Evolutionary conservation across 2,329 filamentous ascomycete genomes (phyloP).

Genomic region (Byssoonygena ceratinophila): DNA sequence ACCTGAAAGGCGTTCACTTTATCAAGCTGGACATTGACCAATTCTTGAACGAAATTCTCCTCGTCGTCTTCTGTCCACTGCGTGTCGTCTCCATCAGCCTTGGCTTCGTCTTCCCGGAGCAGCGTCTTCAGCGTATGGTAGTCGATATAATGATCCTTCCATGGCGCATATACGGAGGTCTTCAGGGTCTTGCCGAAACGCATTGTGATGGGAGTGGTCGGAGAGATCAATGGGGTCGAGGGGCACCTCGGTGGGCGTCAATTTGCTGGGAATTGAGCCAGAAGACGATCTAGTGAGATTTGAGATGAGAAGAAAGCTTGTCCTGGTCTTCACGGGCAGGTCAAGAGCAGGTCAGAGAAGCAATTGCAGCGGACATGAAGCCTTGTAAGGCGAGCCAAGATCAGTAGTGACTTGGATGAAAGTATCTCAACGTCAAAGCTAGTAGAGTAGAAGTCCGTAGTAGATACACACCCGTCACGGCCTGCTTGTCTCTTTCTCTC

Average conservation of each 20-base stretch:
- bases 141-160: conserved; percentile 91
- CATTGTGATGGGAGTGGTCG: conserved; percentile 46
- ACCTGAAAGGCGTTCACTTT: conserved; percentile 88
- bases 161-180: conserved; percentile 69
- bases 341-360: background rate
- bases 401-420: too few species aligned
- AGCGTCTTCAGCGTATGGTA: conserved; percentile 87
- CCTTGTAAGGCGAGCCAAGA: background rate
- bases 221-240: background rate
- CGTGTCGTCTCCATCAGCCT: conserved; percentile 43
- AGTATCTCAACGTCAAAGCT: too few species aligned
- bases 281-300: background rate
- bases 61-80: conserved; percentile 90
- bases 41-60: conserved; percentile 83
- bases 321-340: background rate
- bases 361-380: background rate
- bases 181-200: conserved; percentile 85
- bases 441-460: too few species aligned
- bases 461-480: background rate
- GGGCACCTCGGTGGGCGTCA: background rate
- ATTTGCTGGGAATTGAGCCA: background rate
- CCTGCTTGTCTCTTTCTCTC: background rate
- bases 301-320: background rate
- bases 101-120: conserved; percentile 61
- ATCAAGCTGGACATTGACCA: conserved; percentile 87